A percentile compares a stretch with the other conserved stretches of the same genome.
Evolutionary conservation across 345 rosid species (phyloP).

Genomic region (Isatis tinctoria): DNA sequence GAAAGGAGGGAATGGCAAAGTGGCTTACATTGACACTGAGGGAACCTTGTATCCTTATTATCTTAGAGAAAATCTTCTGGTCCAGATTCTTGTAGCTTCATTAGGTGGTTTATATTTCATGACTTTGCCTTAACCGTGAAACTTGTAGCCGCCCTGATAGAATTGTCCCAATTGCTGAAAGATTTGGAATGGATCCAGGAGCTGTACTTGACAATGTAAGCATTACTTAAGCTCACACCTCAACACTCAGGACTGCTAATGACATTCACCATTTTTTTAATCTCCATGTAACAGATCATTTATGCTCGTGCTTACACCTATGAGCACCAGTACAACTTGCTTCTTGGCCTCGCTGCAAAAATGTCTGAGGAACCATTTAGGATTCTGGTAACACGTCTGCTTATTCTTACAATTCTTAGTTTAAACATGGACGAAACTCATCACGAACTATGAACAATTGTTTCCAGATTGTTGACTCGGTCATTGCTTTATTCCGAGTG

Average conservation of each 20-base stretch:
- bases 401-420: neutral
- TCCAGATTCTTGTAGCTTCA: constrained; percentile 7
- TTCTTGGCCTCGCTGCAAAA: constrained; percentile 90
- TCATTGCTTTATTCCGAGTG: constrained; percentile 79
- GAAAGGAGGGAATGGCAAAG: constrained; percentile 94
- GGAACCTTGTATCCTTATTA: constrained; percentile 80
- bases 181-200: constrained; percentile 96
- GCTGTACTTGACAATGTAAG: constrained; percentile 94
- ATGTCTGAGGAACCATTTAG: constrained; percentile 93
- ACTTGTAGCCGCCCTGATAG: constrained; percentile 78
- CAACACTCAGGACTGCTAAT: neutral
- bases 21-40: constrained; percentile 82
- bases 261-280: neutral
- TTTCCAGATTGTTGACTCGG: constrained; percentile 74
- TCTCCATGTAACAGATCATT: constrained; percentile 58
- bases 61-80: neutral
- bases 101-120: neutral
- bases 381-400: constrained; percentile 47
- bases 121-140: constrained; percentile 34
- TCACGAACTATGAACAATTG: neutral
- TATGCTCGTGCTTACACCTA: constrained; percentile 90
- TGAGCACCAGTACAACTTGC: constrained; percentile 83
- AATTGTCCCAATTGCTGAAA: constrained; percentile 86
- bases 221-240: neutral
- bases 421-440: neutral